Evolutionary conservation across 768 basidiomycete genomes (phyloP).

Genomic region (Hydnum rufescens): DNA sequence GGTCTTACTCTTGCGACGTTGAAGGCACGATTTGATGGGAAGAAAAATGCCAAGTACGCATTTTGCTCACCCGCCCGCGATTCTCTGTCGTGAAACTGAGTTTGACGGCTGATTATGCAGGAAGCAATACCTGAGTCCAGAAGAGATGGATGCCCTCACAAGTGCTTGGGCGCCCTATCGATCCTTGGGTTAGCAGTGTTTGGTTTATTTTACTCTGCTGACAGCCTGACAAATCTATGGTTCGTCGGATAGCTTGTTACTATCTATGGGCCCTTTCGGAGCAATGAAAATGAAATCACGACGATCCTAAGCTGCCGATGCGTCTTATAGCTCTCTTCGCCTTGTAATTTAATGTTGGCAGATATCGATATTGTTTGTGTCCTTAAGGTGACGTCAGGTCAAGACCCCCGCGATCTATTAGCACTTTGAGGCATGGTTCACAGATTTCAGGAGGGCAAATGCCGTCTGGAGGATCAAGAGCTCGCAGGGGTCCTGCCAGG

Average conservation of each 20-base stretch:
- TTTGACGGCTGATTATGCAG: constrained; percentile 19
- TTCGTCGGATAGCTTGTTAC: not conserved
- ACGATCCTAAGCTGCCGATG: too few relatives aligned
- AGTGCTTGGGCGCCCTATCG: constrained; percentile 64
- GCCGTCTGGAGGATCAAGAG: too few relatives aligned
- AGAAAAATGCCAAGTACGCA: constrained; percentile 49
- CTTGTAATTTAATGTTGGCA: too few relatives aligned
- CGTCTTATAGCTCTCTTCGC: too few relatives aligned
- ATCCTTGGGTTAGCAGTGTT: constrained; percentile 35
- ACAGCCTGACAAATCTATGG: not conserved
- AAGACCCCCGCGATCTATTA: too few relatives aligned
- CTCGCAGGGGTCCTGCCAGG: too few relatives aligned
- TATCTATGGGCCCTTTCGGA: constrained; percentile 3
- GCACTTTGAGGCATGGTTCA: too few relatives aligned
- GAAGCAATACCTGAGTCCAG: constrained; percentile 53
- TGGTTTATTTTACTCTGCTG: not conserved
- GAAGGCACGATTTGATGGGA: constrained; percentile 40
- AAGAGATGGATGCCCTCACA: constrained; percentile 66
- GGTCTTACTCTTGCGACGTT: constrained; percentile 38
- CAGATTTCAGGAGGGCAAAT: too few relatives aligned
- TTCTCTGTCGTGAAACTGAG: not conserved
- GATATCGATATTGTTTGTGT: too few relatives aligned
- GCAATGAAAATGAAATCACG: too few relatives aligned
- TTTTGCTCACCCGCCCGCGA: constrained; percentile 6
- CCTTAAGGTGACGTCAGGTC: too few relatives aligned